Evolutionary conservation across 2,329 filamentous ascomycete species (phyloP), one percentile per base, ranked within the genome.

Genomic region (Monilinia aucupariae): DNA sequence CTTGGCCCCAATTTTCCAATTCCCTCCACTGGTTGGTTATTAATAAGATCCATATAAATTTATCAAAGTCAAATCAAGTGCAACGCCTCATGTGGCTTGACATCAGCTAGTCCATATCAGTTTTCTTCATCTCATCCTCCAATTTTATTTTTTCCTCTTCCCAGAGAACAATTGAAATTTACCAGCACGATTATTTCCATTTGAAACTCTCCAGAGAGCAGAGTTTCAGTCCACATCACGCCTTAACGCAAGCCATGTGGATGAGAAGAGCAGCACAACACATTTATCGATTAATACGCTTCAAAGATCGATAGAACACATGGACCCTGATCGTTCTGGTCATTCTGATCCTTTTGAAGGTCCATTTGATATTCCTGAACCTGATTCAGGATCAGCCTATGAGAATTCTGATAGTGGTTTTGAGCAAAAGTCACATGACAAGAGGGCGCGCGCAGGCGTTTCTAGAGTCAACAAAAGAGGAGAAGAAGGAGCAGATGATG

Each of bases 321-420:
- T 67, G 66, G 69, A 68, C 48, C 43, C 41, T 50, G 66, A 70
- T n/a, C 13, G 62, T n/a, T n/a, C n/a, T n/a, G n/a, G n/a, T n/a
- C n/a, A 66, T 39, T 41, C 39, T 13, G 65, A 69, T 22, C 54
- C 41, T 30, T 41, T 63, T 6, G 55, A 53, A 49, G 47, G 49
- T 10, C 39, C 47, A 17, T 25, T 53, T 10, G 27, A 45, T 25
- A 52, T 51, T 43, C 39, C 53, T 6, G 68, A 70, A 37, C 67
- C 70, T 56, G 68, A 69, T 51, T 71, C 71, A 25, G 69, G 64
- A 41, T 73, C 71, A 61, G 68, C 64, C 45, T 72, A 71, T 64
- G 70, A 73, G 51, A 47, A 43, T 12, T 68, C 68, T 22, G 66
- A 65, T 27, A 52, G 48, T 9, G 67, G 68, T 34, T 65, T 67